Percentiles rank a stretch among this genome's conserved stretches.
phyloP scores from a whole-genome alignment of 2,329 filamentous ascomycete genomes.

The Sporothrix curviconia region DNA sequence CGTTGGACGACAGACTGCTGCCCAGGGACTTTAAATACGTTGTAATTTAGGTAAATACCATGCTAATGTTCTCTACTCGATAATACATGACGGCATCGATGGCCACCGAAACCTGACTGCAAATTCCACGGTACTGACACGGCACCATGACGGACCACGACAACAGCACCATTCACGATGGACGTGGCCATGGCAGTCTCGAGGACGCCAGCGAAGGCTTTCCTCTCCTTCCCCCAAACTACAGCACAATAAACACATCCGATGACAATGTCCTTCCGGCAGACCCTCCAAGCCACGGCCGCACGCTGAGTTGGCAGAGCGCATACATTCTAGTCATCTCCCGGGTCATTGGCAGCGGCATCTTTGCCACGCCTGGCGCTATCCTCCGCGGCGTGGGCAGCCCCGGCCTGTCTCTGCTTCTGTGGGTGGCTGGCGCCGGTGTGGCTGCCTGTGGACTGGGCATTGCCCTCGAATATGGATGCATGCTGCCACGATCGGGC shows the following conservation, averaged over 20 bases:
- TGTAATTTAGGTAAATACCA: too few species aligned
- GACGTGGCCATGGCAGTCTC: neutral
- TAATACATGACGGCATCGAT: too few species aligned
- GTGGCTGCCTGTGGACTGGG: constrained; percentile 56
- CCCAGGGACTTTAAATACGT: too few species aligned
- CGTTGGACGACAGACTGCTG: too few species aligned
- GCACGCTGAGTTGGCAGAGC: constrained; percentile 56
- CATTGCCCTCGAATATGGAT: constrained; percentile 61
- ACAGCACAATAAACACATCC: constrained; percentile 31
- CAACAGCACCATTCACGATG: too few species aligned
- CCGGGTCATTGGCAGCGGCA: constrained; percentile 62
- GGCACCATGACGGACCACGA: too few species aligned
- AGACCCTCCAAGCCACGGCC: constrained; percentile 49
- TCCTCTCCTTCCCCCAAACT: neutral
- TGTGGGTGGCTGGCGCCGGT: constrained; percentile 59
- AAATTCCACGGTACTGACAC: too few species aligned
- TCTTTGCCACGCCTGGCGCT: constrained; percentile 64
- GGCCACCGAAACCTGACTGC: too few species aligned
- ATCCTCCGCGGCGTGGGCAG: constrained; percentile 62
- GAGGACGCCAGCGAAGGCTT: neutral
- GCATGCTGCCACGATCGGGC: constrained; percentile 63
- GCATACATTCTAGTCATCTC: constrained; percentile 63
- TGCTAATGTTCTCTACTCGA: too few species aligned
- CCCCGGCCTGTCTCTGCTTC: constrained; percentile 52
- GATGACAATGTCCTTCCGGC: constrained; percentile 56